phyloP scores from a whole-genome alignment of 1,284 basidiomycete species.

The Malassezia dermatis region DNA sequence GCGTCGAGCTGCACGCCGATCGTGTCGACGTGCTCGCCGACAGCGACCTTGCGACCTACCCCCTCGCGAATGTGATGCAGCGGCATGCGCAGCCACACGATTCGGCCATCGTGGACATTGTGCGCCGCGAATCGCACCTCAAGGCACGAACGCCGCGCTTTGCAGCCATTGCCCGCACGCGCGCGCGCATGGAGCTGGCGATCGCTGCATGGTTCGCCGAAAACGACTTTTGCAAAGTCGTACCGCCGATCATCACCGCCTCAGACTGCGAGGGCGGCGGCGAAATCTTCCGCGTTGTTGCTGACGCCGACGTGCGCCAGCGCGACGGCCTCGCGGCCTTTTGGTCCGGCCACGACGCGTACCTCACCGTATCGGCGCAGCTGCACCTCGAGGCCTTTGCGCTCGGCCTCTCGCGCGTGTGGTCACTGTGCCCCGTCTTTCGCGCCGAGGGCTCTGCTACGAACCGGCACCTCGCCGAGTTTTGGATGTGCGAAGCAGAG shows the following conservation, averaged over 20 bases:
- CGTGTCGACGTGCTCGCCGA: conserved; percentile 15
- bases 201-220: conserved; percentile 6
- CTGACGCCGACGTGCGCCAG: conserved; percentile 46
- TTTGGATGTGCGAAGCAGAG: conserved; percentile 94
- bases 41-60: conserved; percentile 23
- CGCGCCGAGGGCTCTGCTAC: conserved; percentile 82
- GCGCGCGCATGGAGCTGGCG: conserved; percentile 11
- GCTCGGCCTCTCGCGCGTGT: conserved; percentile 64
- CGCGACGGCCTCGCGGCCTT: conserved; percentile 16
- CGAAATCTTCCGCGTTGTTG: conserved; percentile 68
- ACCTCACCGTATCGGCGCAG: conserved; percentile 86
- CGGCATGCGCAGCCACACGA: background rate
- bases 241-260: conserved; percentile 77
- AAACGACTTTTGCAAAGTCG: conserved; percentile 66
- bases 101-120: conserved; percentile 6
- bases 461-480: conserved; percentile 85
- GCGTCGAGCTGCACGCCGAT: conserved; percentile 27
- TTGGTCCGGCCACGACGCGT: conserved; percentile 54
- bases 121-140: conserved; percentile 18
- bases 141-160: conserved; percentile 15
- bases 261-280: conserved; percentile 97
- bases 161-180: conserved; percentile 12
- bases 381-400: conserved; percentile 83
- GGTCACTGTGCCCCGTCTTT: conserved; percentile 82
- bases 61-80: conserved; percentile 13